phyloP scores from a whole-genome alignment of 208 protist genomes.

The Crithidia fasciculata region DNA sequence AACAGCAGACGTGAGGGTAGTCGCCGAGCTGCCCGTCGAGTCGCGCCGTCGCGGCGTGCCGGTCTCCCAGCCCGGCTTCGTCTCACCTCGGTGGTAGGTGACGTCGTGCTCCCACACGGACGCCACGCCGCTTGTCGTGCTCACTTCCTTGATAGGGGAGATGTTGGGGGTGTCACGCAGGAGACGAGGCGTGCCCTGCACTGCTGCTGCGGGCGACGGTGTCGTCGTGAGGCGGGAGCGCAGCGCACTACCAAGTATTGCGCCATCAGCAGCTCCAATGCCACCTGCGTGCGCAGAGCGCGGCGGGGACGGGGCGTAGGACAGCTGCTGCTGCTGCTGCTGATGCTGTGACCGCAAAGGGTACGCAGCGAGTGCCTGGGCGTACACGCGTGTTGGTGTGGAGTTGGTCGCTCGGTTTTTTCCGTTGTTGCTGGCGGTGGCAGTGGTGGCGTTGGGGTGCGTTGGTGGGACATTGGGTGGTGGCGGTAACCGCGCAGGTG shows the following conservation, averaged over 20 bases:
- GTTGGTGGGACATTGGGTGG: background rate
- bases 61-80: background rate
- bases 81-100: conserved; percentile 13
- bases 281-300: background rate
- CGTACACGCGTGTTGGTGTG: conserved; percentile 17
- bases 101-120: conserved; percentile 27
- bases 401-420: background rate
- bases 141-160: conserved; percentile 39
- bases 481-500: background rate
- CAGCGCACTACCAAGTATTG: conserved; percentile 20
- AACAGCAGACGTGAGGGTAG: background rate
- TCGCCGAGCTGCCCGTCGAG: background rate
- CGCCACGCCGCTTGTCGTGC: conserved; percentile 17
- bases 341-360: conserved; percentile 3
- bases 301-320: background rate
- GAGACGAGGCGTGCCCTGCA: conserved; percentile 15
- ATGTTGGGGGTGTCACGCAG: conserved; percentile 39
- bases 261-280: conserved; percentile 12
- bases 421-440: no score
- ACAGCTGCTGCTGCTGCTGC: conserved; percentile 1
- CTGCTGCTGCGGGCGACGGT: background rate
- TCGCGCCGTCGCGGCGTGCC: conserved; percentile 1
- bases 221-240: conserved; percentile 3
- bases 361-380: conserved; percentile 19
- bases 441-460: no score